Evolutionary conservation across 441 rosid genomes (phyloP).

Genomic region (Pelargonium myrrhifolium): DNA sequence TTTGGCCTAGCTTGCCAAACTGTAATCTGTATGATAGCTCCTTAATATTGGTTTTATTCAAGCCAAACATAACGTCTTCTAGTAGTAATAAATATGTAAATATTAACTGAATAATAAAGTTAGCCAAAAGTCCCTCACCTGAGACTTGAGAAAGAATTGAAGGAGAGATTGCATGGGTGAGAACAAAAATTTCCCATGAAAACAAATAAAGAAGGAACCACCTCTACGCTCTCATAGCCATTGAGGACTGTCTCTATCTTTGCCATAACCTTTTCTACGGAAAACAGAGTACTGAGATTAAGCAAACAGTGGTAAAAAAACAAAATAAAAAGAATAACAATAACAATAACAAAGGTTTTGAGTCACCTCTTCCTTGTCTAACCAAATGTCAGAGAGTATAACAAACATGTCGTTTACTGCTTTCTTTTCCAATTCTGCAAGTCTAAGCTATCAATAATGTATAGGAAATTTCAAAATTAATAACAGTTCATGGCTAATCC

Average conservation of each 20-base stretch:
- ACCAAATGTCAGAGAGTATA: conserved; percentile 80
- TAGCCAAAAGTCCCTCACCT: conserved; percentile 42
- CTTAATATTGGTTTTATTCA: conserved; percentile 12
- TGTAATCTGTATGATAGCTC: conserved; percentile 37
- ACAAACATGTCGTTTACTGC: conserved; percentile 81
- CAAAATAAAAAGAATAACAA: conserved; percentile 11
- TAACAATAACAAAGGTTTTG: conserved; percentile 10
- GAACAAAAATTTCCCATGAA: conserved; percentile 91
- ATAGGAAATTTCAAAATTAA: conserved; percentile 29
- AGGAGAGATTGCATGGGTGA: conserved; percentile 69
- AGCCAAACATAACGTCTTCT: conserved; percentile 11
- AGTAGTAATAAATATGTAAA: not conserved
- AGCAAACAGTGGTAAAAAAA: conserved; percentile 13
- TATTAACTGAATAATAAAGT: not conserved
- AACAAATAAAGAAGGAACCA: conserved; percentile 85
- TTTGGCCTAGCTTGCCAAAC: conserved; percentile 69
- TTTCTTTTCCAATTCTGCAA: conserved; percentile 52
- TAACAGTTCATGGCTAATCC: conserved; percentile 7
- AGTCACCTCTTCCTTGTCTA: conserved; percentile 79
- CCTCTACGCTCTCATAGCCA: conserved; percentile 72
- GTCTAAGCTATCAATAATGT: conserved; percentile 46
- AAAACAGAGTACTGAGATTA: conserved; percentile 33
- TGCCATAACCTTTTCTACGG: conserved; percentile 60
- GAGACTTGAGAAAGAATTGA: conserved; percentile 63
- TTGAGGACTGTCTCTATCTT: conserved; percentile 67